These are phyloP conservation scores for Microcos paniculata DNA, from an alignment of 345 rosid species.

Conservation along the genomic window DNA sequence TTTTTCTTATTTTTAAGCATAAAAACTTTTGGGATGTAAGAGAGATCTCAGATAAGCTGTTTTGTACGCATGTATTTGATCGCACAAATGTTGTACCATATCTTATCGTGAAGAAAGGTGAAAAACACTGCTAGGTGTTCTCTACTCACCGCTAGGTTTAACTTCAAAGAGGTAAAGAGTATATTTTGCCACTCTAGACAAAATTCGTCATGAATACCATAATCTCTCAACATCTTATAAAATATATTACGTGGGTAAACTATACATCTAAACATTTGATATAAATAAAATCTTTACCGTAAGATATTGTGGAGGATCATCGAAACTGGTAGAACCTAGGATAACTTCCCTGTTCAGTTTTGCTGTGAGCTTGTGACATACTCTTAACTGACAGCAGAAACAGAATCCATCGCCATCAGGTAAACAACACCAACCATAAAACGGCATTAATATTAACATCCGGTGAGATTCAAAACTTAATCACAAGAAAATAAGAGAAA, in stretches of 20 bases:
- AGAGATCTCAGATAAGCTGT: neutral
- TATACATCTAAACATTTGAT: neutral
- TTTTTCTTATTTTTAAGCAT: too few relatives aligned
- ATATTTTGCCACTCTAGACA: neutral
- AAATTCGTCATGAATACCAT: neutral
- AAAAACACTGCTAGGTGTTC: neutral
- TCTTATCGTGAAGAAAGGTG: neutral
- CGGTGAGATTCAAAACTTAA: neutral
- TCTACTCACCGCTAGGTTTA: neutral
- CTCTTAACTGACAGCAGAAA: constrained; percentile 58
- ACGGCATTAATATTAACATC: neutral
- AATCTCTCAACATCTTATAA: neutral
- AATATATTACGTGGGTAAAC: neutral
- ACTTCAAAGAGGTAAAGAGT: neutral
- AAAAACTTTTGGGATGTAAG: too few relatives aligned
- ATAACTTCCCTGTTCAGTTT: constrained; percentile 85
- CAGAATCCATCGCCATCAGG: neutral
- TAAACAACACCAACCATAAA: neutral
- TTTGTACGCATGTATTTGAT: neutral
- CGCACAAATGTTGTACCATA: neutral
- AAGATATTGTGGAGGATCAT: constrained; percentile 76
- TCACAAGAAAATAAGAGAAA: constrained; percentile 7
- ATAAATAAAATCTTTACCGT: constrained; percentile 43
- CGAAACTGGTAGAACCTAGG: constrained; percentile 74
- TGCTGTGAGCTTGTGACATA: constrained; percentile 83